Base-by-base conservation (phyloP, 2,329 filamentous ascomycete genomes). In the Colletotrichum tabaci region DNA sequence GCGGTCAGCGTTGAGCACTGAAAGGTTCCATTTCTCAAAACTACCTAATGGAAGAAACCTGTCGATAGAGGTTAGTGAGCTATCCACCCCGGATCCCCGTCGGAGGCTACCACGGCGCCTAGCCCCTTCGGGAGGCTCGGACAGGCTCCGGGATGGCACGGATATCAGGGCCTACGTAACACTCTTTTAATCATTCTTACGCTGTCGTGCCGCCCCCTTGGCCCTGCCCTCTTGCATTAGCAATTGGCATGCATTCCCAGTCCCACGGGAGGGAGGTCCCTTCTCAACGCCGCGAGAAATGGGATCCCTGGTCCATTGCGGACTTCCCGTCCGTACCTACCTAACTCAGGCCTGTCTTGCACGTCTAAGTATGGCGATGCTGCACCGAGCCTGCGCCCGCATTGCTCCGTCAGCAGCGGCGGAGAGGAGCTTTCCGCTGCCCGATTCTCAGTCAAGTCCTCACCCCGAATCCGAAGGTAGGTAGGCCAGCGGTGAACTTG, bases 141-240 rank as follows among this genome's bases (percentile, higher is more conserved):
- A 18, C 65, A 71, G 64, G 65, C 38, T 40, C 58, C n/a, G n/a
- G 68, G 68, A 60, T 63, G 52, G 68, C 68, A 71, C 68, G 30
- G 57, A 58, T 63, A 71, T 53, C 58, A 63, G 52, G 42, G 68
- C 65, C 50, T 68, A 71, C 68, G 68, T 71, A 71, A 63, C 65
- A 26, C 58, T 71, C 57, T 35, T 30, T 42, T 53, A 9, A 65
- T 40, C 47, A 30, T 30, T 60, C 40, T 46, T 38, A n/a, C 55
- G 38, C 35, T 7, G 21, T 18, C 30, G 30, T 30, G 7, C 30
- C 30, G 30, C 30, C 30, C 30, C 30, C 30, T 57, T 49, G 23
- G 38, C 16, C 46, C 42, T 42, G 26, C 26, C 5, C 18, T 38
- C 49, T 16, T 46, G 18, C 42, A 30, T 30, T 30, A 2, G 26